Base-by-base conservation (phyloP, 2,329 filamentous ascomycete genomes). In the Hymenoscyphus scutula region DNA sequence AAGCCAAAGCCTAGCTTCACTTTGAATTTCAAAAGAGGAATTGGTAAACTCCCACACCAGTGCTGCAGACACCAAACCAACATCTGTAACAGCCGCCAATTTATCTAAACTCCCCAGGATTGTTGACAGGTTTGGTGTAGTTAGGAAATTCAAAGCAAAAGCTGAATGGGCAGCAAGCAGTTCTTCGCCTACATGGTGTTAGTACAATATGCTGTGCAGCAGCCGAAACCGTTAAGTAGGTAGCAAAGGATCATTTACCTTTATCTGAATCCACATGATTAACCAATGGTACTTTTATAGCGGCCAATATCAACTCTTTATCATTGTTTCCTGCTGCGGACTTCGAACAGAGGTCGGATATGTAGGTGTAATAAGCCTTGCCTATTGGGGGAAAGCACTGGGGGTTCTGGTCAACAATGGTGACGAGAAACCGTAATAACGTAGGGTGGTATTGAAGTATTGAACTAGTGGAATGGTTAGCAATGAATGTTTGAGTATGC, bases 1-100 rank as follows among this genome's bases (percentile, higher is more conserved):
- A 30, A 90, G 79, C 80, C 87, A 88, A 45, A 91, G 74, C 41
- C 85, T 81, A 10, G 77, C 75, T 48, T 69, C 72, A 38, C 66
- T 32, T 10, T 64, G 53, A 23, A 71, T 64, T 23, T 67, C 62
- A 32, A 66, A 58, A 30, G 65, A 65, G 45, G 69, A 56, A 65
- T 64, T 65, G 34, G 69, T 64, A 27, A 69, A 70, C 34, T 68
- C 65, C 19, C 60, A 58, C 37, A 71, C 64, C 56, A 74, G 56
- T 59, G 71, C 68, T 37, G 65, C 65, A 54, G 71, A 73, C 30
- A 75, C 62, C 19, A 67, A 45, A 27, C 62, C 63, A 11, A 74
- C 58, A 61, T 73, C 65, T 5, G 73, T 56, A 6, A 65, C 59
- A 25, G 60, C 56, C 23, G 72, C 69, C 25, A 75, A 30, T 17